Conservation (phyloP, 371 early-diverging fungal species). For the Syncephalastrum sp. region DNA sequence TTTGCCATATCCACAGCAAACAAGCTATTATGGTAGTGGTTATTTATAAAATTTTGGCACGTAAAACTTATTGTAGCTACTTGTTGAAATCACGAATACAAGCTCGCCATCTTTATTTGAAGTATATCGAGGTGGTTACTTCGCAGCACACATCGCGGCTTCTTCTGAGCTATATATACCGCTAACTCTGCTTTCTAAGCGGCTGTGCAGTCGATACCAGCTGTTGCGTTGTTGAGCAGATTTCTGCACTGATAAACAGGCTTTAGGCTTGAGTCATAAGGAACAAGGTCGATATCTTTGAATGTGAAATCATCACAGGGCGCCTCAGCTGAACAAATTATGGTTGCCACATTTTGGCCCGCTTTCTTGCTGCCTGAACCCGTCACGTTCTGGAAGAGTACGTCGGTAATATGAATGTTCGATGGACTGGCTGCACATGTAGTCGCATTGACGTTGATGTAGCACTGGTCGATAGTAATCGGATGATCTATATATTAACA, state of each 20-base stretch:
- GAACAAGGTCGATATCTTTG: conserved; percentile 5
- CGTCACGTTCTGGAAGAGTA: conserved; percentile 18
- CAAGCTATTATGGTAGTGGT: too few relatives aligned
- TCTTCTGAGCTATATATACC: too few relatives aligned
- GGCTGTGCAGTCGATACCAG: conserved; percentile 13
- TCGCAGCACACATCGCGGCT: too few relatives aligned
- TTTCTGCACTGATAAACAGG: conserved; percentile 12
- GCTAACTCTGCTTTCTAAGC: too few relatives aligned
- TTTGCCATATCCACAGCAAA: too few relatives aligned
- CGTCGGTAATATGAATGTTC: conserved; percentile 10
- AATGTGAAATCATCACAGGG: conserved; percentile 14
- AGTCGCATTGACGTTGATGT: conserved; percentile 10
- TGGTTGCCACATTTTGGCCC: conserved; percentile 8
- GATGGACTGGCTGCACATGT: conserved; percentile 11
- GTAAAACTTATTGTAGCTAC: too few relatives aligned
- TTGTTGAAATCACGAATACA: too few relatives aligned
- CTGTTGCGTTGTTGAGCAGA: conserved; percentile 10
- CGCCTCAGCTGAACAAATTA: conserved; percentile 19
- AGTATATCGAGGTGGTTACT: too few relatives aligned
- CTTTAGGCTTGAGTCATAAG: conserved; percentile 4
- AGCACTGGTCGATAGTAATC: conserved; percentile 19
- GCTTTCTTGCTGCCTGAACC: conserved; percentile 15
- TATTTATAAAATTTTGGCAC: too few relatives aligned
- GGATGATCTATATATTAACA: conserved; percentile 9
- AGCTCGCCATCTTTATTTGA: too few relatives aligned